Evolutionary conservation across 1,139 yeast genomes (phyloP), one percentile per base, ranked within the genome.

Genomic region (Yamadazyma aaseri): DNA sequence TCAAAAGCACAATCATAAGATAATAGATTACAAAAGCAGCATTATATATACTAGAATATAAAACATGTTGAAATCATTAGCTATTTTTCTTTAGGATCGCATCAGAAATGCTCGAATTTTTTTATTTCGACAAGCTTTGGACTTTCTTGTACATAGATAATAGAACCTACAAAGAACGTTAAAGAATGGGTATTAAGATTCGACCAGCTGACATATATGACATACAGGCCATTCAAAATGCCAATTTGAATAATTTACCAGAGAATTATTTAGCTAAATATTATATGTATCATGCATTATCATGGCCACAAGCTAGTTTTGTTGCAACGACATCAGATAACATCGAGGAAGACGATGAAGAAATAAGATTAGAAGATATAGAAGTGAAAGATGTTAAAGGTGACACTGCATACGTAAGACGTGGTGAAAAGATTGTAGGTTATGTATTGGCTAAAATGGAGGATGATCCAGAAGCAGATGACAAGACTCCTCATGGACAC

Each of bases 251-350:
- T 47, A 92, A 92, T 53, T 70, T 92, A 46, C 98, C 99, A 4
- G 99, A 92, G 58, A 92, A 92, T 62, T 92, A 92, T 56, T 84
- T 85, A 47, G 68, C 90, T 61, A 90, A 90, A 61, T 92, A 90
- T 61, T 92, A 90, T 60, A 76, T 94, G 74, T 92, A 92, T 59
- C 99, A 92, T 59, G 76, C 89, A 13, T 66, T 90, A 38, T 83
- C 97, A 27, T 92, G 98, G 98, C 98, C 99, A 2, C 96, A 92
- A 58, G 95, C 95, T 6, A 86, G 96, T 32, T 92, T 82, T 65
- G 98, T 92, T 22, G 98, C 98, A 16, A 83, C 94, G 1, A 86
- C 94, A 1, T 79, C 63, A 49, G 74, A 69, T 35, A 63, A 58
- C 31, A 49, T 53, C 15, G 49, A 41, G 7, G 48, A 74, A 2